Conservation (phyloP, 768 basidiomycete genomes). For the Austroboletus festivus region DNA sequence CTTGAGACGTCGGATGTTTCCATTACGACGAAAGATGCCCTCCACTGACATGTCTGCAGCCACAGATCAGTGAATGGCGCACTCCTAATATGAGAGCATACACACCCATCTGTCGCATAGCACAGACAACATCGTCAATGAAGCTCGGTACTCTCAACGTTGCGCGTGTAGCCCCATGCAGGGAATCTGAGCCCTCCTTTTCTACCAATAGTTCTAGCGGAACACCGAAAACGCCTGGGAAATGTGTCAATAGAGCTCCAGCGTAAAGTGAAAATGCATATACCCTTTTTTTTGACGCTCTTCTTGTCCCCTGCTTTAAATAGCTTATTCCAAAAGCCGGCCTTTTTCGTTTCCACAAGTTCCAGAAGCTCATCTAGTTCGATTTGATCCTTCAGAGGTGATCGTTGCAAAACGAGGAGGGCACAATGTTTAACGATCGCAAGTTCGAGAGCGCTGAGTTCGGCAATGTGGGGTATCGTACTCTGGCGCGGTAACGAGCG, state of each 20-base stretch:
- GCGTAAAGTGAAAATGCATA: constrained; percentile 17
- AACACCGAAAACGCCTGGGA: constrained; percentile 91
- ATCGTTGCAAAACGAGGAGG: constrained; percentile 73
- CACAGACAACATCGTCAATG: constrained; percentile 96
- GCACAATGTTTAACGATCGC: constrained; percentile 92
- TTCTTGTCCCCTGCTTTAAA: constrained; percentile 93
- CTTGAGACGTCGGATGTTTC: constrained; percentile 91
- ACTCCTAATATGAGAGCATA: constrained; percentile 1
- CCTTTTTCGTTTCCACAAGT: constrained; percentile 89
- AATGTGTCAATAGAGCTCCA: constrained; percentile 10
- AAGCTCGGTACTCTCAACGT: constrained; percentile 92
- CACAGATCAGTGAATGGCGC: constrained; percentile 3
- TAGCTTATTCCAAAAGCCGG: constrained; percentile 92
- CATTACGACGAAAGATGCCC: constrained; percentile 97
- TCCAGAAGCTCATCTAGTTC: constrained; percentile 94
- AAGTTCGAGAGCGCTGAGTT: constrained; percentile 79
- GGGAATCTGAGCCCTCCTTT: constrained; percentile 91
- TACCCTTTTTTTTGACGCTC: constrained; percentile 84
- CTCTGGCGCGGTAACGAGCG: constrained; percentile 77
- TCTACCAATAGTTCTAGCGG: constrained; percentile 93
- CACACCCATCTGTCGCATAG: constrained; percentile 99
- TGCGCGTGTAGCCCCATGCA: constrained; percentile 82
- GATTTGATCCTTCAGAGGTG: constrained; percentile 74
- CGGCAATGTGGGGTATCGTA: constrained; percentile 79
- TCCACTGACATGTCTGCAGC: constrained; percentile 93